Evolutionary conservation across 1,284 basidiomycete species (phyloP).

Genomic region (Apiotrichum siamense): DNA sequence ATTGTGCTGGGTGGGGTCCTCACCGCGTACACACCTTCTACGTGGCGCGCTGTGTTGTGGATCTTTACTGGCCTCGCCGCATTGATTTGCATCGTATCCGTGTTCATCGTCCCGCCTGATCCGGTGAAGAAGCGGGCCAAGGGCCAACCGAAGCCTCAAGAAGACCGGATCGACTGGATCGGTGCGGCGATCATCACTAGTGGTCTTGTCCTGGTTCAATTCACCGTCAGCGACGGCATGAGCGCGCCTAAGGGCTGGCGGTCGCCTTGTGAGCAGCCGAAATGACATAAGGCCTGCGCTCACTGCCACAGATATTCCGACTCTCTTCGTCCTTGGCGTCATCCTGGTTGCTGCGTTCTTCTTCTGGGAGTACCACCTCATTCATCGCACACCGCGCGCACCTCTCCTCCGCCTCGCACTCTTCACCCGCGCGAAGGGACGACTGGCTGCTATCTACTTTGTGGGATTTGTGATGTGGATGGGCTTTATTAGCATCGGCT

Average conservation of each 20-base stretch:
- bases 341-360: conserved; percentile 59
- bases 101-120: conserved; percentile 11
- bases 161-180: conserved; percentile 11
- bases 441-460: conserved; percentile 57
- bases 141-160: not conserved
- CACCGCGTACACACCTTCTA: conserved; percentile 5
- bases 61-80: conserved; percentile 12
- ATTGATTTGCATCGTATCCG: not conserved
- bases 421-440: conserved; percentile 57
- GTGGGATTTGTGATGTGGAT: conserved; percentile 63
- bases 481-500: conserved; percentile 47
- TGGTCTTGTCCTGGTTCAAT: conserved; percentile 55
- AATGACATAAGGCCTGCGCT: not conserved
- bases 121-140: not conserved
- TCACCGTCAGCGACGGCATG: conserved; percentile 66
- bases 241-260: conserved; percentile 60
- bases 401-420: conserved; percentile 61
- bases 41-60: conserved; percentile 16
- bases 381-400: conserved; percentile 43
- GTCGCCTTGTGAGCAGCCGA: conserved; percentile 56
- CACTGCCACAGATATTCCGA: conserved; percentile 31
- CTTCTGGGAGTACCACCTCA: conserved; percentile 59
- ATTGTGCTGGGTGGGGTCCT: conserved; percentile 16
- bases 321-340: conserved; percentile 59
- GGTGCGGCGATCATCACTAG: conserved; percentile 15